Percentiles rank a stretch among this genome's conserved stretches.
Evolutionary conservation across 192 early-diverging fungal genomes (phyloP).

Genomic region (Powellomyces hirtus): DNA sequence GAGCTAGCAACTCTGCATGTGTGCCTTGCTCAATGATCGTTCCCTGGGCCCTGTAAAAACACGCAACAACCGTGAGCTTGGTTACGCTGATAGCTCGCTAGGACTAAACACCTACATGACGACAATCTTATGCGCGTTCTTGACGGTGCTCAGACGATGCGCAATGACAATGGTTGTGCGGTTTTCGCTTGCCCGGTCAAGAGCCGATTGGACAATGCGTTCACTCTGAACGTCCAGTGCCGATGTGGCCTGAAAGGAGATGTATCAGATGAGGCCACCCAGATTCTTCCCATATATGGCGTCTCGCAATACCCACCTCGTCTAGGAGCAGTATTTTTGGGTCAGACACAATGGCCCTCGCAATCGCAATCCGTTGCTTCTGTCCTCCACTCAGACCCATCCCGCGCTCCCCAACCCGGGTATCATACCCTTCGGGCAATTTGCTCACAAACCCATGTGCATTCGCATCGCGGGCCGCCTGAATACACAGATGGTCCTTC

Average conservation of each 20-base stretch:
- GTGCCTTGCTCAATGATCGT: slow-evolving; percentile 58
- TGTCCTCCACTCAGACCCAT: slow-evolving; percentile 39
- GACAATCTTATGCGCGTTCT: slow-evolving; percentile 75
- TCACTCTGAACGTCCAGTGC: slow-evolving; percentile 71
- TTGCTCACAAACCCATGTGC: slow-evolving; percentile 53
- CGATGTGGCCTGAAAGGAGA: slow-evolving; percentile 58
- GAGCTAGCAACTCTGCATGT: slow-evolving; percentile 54
- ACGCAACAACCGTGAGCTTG: too few relatives aligned
- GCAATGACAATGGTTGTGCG: slow-evolving; percentile 88
- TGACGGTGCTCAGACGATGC: slow-evolving; percentile 82
- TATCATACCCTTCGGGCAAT: slow-evolving; percentile 41
- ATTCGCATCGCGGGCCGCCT: slow-evolving; percentile 7
- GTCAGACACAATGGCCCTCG: slow-evolving; percentile 81
- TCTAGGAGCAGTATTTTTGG: slow-evolving; percentile 69
- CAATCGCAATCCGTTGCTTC: too few relatives aligned
- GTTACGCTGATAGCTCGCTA: too few relatives aligned
- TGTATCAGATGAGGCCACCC: slow-evolving; percentile 45
- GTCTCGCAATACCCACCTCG: slow-evolving; percentile 23
- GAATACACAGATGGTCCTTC: too few relatives aligned
- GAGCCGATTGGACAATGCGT: slow-evolving; percentile 66
- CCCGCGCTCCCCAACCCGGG: slow-evolving; percentile 24
- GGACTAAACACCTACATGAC: too few relatives aligned
- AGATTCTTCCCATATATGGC: neutral
- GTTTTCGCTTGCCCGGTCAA: slow-evolving; percentile 68
- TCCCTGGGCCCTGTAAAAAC: too few relatives aligned